These are phyloP conservation scores for Pseudopithomyces maydicus DNA, from an alignment of 2,329 filamentous ascomycete species.

Conservation along the genomic window DNA sequence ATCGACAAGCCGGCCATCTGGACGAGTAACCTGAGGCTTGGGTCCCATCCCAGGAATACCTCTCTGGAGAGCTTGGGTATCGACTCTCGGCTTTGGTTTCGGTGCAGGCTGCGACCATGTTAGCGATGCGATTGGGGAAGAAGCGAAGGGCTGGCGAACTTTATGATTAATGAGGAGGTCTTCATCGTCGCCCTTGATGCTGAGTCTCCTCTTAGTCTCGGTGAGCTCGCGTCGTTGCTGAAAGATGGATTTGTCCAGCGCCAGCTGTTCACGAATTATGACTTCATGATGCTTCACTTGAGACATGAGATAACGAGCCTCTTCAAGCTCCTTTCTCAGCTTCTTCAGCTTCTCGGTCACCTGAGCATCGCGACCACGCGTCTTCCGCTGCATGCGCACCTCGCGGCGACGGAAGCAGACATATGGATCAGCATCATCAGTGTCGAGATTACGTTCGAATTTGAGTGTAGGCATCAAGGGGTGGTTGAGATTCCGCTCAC, in stretches of 20 bases:
- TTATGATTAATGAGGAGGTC: conserved; percentile 86
- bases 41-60: conserved; percentile 65
- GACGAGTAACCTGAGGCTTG: conserved; percentile 56
- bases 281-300: conserved; percentile 81
- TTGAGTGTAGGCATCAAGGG: conserved; percentile 80
- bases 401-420: conserved; percentile 97
- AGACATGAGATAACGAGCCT: conserved; percentile 79
- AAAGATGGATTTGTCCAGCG: conserved; percentile 77
- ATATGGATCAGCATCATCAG: conserved; percentile 94
- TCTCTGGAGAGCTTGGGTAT: conserved; percentile 63
- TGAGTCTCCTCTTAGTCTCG: conserved; percentile 83
- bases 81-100: conserved; percentile 63
- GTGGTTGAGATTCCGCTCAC: conserved; percentile 70
- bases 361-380: conserved; percentile 88
- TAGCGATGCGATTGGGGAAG: conserved; percentile 16
- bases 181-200: conserved; percentile 91
- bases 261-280: conserved; percentile 76
- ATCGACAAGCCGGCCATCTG: conserved; percentile 72
- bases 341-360: conserved; percentile 94
- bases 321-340: conserved; percentile 86
- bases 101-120: conserved; percentile 38
- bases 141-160: conserved; percentile 57
- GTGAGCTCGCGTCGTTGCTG: conserved; percentile 82
- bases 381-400: conserved; percentile 92
- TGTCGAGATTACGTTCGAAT: conserved; percentile 92